phyloP scores from a whole-genome alignment of 345 rosid species.

The Salix viminalis region DNA sequence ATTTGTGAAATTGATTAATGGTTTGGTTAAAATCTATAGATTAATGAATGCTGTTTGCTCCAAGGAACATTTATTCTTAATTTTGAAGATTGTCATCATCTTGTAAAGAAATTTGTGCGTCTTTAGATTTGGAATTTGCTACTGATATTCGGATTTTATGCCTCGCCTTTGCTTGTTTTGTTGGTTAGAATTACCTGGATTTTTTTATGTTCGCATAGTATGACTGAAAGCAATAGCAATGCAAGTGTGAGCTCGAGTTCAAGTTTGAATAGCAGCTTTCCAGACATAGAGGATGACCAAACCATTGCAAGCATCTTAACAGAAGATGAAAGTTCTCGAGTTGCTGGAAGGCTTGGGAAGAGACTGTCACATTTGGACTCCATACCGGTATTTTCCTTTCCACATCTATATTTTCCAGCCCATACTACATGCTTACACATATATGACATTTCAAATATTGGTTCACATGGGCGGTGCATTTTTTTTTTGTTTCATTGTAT shows the following conservation, averaged over 20 bases:
- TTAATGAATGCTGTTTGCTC: background rate
- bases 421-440: background rate
- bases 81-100: background rate
- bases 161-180: background rate
- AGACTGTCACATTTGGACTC: slow-evolving; percentile 86
- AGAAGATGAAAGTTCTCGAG: slow-evolving; percentile 47
- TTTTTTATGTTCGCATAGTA: slow-evolving; percentile 18
- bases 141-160: background rate
- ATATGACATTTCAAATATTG: background rate
- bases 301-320: slow-evolving; percentile 74
- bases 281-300: slow-evolving; percentile 79
- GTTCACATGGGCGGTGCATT: background rate
- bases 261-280: slow-evolving; percentile 68
- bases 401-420: background rate
- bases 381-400: slow-evolving; percentile 54
- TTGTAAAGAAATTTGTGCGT: background rate
- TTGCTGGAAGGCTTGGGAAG: slow-evolving; percentile 60
- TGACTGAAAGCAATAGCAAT: slow-evolving; percentile 45
- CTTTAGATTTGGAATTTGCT: background rate
- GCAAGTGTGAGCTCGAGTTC: slow-evolving; percentile 79
- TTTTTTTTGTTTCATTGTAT: background rate
- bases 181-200: background rate
- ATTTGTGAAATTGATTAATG: background rate
- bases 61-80: background rate
- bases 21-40: background rate